A percentile compares a stretch with the other conserved stretches of the same genome.
phyloP scores from a whole-genome alignment of 2,329 filamentous ascomycete species.

The Thielaviopsis euricoi region DNA sequence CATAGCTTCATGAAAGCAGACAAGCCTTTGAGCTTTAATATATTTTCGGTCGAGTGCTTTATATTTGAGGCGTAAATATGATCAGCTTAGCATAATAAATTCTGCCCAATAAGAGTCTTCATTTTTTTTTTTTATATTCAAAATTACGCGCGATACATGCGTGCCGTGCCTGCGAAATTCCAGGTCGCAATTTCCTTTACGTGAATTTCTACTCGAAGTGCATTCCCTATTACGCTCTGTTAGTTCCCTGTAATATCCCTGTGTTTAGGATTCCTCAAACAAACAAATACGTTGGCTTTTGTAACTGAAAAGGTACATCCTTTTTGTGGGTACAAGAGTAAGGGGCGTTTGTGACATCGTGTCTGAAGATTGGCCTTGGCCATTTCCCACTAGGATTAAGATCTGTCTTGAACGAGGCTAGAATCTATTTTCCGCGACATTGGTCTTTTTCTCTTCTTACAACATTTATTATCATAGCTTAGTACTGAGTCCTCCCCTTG shows the following conservation, averaged over 20 bases:
- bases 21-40: neutral
- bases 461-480: neutral
- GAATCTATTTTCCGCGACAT: neutral
- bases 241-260: neutral
- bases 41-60: neutral
- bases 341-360: conserved; percentile 8
- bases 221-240: neutral
- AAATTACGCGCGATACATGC: neutral
- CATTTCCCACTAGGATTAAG: conserved; percentile 1
- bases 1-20: neutral
- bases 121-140: no score
- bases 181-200: neutral
- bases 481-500: neutral
- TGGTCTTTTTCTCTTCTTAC: conserved; percentile 1
- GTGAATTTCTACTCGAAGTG: neutral
- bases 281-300: neutral
- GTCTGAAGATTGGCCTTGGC: conserved; percentile 9
- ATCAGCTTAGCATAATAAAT: neutral
- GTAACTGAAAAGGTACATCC: neutral
- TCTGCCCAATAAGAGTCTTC: neutral
- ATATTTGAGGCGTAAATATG: neutral
- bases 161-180: neutral
- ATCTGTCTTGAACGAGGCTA: neutral
- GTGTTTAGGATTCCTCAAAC: neutral
- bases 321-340: conserved; percentile 11